Evolutionary conservation across 192 early-diverging fungal genomes (phyloP), one percentile per base, ranked within the genome.

Genomic region (Linnemannia hyalina): DNA sequence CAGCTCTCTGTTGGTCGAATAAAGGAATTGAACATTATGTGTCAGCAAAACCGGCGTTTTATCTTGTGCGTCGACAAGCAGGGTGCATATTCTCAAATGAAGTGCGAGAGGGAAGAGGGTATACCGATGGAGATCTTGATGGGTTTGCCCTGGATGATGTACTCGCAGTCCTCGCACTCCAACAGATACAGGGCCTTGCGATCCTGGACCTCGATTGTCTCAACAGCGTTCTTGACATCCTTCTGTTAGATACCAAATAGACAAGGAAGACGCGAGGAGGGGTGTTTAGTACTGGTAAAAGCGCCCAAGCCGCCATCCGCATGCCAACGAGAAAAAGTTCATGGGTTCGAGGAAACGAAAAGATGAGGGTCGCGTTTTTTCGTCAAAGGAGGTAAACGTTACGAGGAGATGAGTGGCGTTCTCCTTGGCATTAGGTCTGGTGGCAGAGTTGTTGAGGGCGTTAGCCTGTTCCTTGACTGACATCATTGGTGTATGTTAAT

Each of bases 71-170:
- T 22, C 2, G n/a, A 10, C 29, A 55, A 26, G 40, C 10, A 36
- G 5, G 44, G 22, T 38, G 5, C 10, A 32, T 4, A 41, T 38
- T 11, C 38, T 54, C 47, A n/a, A 35, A 32, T 65, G 68, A 54
- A 32, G 40, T 35, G 16, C 16, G 23, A 0, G 16, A 38, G 23
- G 20, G 22, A 41, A 44, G 32, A 10, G 9, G 9, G 36, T 32
- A 70, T 86, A 86, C 84, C 84, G 54, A 86, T 78, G 10, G 76
- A 86, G 41, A 86, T 41, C 76, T 86, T 86, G 76, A 86, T 60
- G 13, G 79, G 84, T 68, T 81, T 77, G 69, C 79, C 84, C 52
- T 74, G 70, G 42, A 86, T 46, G 32, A 52, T 78, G 65, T 81
- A 86, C 22, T 74, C 84, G 52, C 84, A 86, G 76, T 86, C 77